These are phyloP conservation scores for Anethum foeniculum DNA, from an alignment of 140 eudicot genomes.

Conservation along the genomic window DNA sequence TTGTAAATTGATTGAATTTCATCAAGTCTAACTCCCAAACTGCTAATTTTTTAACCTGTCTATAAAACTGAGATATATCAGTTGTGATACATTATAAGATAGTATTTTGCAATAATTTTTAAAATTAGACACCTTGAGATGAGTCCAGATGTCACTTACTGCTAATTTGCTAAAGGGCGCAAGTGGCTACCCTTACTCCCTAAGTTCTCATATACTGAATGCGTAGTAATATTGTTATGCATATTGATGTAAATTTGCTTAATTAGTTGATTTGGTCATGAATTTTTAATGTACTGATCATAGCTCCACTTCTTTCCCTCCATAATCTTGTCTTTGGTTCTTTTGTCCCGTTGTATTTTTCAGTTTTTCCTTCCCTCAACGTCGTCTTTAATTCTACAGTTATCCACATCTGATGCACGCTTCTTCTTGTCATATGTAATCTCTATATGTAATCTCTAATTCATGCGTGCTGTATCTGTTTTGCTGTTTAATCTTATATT, in stretches of 20 bases:
- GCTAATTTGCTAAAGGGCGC: background rate
- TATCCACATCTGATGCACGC: background rate
- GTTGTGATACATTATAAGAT: background rate
- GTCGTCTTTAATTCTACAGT: too few species aligned
- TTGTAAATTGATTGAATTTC: background rate
- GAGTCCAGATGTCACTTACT: background rate
- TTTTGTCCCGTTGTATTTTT: background rate
- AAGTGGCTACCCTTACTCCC: background rate
- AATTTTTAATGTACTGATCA: background rate
- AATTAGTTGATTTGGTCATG: background rate
- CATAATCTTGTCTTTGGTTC: background rate
- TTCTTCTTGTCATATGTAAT: background rate
- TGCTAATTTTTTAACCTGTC: background rate
- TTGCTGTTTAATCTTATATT: background rate
- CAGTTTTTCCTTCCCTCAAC: background rate
- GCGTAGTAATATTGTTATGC: background rate
- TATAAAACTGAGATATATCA: background rate
- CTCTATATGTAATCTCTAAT: background rate
- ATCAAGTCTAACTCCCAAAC: background rate
- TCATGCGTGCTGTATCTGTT: background rate
- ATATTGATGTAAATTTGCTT: background rate
- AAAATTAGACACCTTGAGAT: background rate
- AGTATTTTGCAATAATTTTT: background rate
- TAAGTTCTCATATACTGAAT: background rate
- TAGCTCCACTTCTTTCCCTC: background rate